These are phyloP conservation scores for Dipteronia sinensis DNA, from an alignment of 345 rosid species.

Conservation along the genomic window DNA sequence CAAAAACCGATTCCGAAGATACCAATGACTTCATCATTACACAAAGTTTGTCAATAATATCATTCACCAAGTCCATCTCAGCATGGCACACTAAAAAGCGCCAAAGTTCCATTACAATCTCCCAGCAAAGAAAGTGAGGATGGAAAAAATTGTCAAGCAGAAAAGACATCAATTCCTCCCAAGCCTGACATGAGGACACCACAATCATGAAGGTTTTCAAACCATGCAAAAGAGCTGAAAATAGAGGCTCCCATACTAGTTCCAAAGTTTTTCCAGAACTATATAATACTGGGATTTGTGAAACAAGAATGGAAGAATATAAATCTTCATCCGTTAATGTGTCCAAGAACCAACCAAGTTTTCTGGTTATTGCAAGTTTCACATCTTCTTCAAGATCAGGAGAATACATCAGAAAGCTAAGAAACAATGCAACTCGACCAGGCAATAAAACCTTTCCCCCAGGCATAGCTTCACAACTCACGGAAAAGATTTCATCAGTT, in stretches of 20 bases:
- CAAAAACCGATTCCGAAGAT: conserved; percentile 53
- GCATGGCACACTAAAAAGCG: conserved; percentile 75
- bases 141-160: conserved; percentile 78
- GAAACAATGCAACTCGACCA: conserved; percentile 60
- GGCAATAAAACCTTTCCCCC: conserved; percentile 38
- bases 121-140: conserved; percentile 84
- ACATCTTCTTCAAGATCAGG: conserved; percentile 50
- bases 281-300: conserved; percentile 61
- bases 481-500: conserved; percentile 52
- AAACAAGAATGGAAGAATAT: conserved; percentile 62
- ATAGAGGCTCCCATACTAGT: conserved; percentile 67
- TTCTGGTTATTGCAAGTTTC: conserved; percentile 46
- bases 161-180: conserved; percentile 67
- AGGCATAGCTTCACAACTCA: conserved; percentile 40
- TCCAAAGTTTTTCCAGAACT: conserved; percentile 52
- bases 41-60: conserved; percentile 52
- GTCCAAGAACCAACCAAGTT: conserved; percentile 72
- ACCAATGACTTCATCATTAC: conserved; percentile 50
- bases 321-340: conserved; percentile 56
- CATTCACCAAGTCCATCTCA: conserved; percentile 47
- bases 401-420: conserved; percentile 60
- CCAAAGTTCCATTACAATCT: conserved; percentile 80
- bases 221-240: conserved; percentile 60
- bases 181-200: conserved; percentile 57
- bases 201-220: conserved; percentile 72